Conservation (phyloP, 1,284 basidiomycete species). For the Marasmius fiardii region DNA sequence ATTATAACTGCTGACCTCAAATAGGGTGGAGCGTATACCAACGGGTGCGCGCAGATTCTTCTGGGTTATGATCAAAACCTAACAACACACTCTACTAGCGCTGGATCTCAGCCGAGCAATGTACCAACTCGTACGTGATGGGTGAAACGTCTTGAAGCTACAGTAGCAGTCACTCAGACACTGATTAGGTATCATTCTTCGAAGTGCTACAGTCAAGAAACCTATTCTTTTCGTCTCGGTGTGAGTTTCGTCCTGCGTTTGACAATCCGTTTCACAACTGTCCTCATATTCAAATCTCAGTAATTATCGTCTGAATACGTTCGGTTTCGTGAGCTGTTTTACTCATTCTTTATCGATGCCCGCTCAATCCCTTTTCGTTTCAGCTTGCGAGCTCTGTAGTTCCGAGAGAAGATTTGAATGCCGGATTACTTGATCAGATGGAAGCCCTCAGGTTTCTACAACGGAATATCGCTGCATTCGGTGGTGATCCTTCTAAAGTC, state of each 20-base stretch:
- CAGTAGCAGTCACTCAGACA: neutral
- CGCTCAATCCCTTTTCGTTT: slow-evolving; percentile 6
- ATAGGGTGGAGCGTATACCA: slow-evolving; percentile 50
- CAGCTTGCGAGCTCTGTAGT: slow-evolving; percentile 50
- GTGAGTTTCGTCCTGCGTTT: slow-evolving; percentile 26
- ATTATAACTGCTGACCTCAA: neutral
- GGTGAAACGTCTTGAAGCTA: neutral
- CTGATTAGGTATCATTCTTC: slow-evolving; percentile 41
- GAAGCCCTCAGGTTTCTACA: slow-evolving; percentile 15
- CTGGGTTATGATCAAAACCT: neutral
- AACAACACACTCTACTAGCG: slow-evolving; percentile 23
- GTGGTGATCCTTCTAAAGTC: slow-evolving; percentile 18
- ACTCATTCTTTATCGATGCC: neutral
- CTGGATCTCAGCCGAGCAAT: slow-evolving; percentile 36
- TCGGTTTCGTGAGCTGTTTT: slow-evolving; percentile 46
- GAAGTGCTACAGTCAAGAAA: slow-evolving; percentile 43
- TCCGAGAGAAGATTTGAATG: slow-evolving; percentile 30
- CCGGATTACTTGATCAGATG: slow-evolving; percentile 17
- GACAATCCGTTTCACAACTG: neutral
- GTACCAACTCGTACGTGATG: slow-evolving; percentile 48
- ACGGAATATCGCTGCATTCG: slow-evolving; percentile 17
- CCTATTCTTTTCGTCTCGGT: slow-evolving; percentile 55
- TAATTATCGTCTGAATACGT: slow-evolving; percentile 57
- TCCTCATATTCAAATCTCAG: slow-evolving; percentile 23
- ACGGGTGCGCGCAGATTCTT: slow-evolving; percentile 28